Base-by-base conservation (phyloP, 2,329 filamentous ascomycete genomes). In the Aspergillus luchuensis region DNA sequence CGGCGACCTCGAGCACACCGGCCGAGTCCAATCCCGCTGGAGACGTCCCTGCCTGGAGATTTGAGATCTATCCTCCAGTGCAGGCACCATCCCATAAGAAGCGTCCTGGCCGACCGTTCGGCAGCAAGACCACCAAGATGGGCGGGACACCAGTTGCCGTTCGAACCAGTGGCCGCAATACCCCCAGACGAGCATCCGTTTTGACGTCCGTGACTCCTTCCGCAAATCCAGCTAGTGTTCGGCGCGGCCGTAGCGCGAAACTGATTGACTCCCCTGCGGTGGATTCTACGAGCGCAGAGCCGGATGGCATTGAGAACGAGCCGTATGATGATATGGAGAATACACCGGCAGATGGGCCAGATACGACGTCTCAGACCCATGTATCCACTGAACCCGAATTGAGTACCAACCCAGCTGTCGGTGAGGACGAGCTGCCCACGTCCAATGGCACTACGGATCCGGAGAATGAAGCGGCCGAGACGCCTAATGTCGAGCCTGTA, bases 41-140 rank as follows among this genome's bases (percentile, higher is more conserved):
- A 5, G 71, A 71, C 15, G 78, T 79, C 39, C 77, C 77, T 6
- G 75, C 77, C 4, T 76, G 76, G 61, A 70, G 77, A 57, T 79
- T 79, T 33, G 77, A 79, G 55, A 72, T 79, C n/a, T 79, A 73
- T 62, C 77, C 77, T 15, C 77, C 77, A 4, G 70, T 79, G 19
- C 77, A 77, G 63, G 68, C 71, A 4, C 72, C 75, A 10, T 63
- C 71, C 5, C 61, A 69, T 11, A 77, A 76, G 64, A 69, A 72
- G 54, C 74, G 73, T n/a, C 69, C 72, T 23, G 77, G 76, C 43
- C 75, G 77, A 33, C 76, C 77, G 5, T 74, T 71, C 60, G 72
- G 72, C 28, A 76, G 70, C 49, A 72, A 69, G 56, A 71, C 67
- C 45, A 54, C 63, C 33, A 66, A 70, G 57, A 56, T 62, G 36